A percentile compares a stretch with the other conserved stretches of the same genome.
Evolutionary conservation across 352 stramenopile species (phyloP).

Genomic region (Plasmopara halstedii): DNA sequence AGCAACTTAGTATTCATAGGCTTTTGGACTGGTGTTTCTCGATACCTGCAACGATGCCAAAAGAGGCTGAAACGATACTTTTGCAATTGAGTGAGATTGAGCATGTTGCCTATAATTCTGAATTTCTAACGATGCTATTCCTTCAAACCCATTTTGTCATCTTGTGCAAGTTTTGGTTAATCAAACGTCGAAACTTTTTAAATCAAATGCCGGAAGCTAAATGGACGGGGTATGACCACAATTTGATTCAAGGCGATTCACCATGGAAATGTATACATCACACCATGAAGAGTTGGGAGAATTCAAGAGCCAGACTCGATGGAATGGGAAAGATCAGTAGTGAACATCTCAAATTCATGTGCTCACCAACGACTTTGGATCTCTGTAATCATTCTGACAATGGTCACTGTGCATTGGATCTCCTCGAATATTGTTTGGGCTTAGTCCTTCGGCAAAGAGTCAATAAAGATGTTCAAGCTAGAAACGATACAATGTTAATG

Average conservation of each 20-base stretch:
- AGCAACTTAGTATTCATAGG: slow-evolving; percentile 1
- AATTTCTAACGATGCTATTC: slow-evolving; percentile 12
- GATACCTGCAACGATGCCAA: background rate
- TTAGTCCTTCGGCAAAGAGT: slow-evolving; percentile 2
- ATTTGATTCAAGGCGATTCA: background rate
- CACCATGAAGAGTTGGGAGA: slow-evolving; percentile 3
- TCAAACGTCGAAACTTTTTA: background rate
- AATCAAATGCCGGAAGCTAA: background rate
- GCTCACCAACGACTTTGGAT: background rate
- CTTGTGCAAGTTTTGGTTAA: slow-evolving; percentile 3
- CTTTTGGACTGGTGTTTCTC: slow-evolving; percentile 14
- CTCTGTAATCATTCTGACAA: background rate
- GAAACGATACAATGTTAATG: background rate
- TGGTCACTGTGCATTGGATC: background rate
- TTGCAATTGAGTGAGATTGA: slow-evolving; percentile 9
- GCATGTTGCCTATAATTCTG: slow-evolving; percentile 1
- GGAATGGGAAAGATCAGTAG: slow-evolving; percentile 3
- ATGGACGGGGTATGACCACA: background rate
- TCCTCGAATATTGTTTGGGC: slow-evolving; percentile 15
- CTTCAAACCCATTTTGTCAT: slow-evolving; percentile 8
- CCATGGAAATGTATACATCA: slow-evolving; percentile 16
- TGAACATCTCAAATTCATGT: slow-evolving; percentile 26
- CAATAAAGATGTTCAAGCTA: background rate
- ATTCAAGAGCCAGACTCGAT: background rate
- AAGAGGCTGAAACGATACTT: slow-evolving; percentile 6